Evolutionary conservation across 2,329 filamentous ascomycete species (phyloP).

Genomic region (Pseudocercospora fuligena): DNA sequence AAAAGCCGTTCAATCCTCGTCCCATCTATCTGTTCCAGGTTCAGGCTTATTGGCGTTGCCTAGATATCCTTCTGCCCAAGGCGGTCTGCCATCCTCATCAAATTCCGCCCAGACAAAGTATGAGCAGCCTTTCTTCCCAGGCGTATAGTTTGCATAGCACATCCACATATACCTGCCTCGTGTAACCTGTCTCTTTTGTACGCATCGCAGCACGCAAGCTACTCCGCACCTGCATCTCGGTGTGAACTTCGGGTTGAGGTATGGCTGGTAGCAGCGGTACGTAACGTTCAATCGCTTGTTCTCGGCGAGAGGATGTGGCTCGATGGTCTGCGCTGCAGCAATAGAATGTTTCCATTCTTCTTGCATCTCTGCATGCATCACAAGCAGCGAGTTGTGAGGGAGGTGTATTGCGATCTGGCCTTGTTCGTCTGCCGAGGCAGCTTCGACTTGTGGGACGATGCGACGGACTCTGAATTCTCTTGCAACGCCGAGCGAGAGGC

Average conservation of each 20-base stretch:
- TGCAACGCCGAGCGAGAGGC: constrained; percentile 87
- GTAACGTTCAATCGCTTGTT: constrained; percentile 90
- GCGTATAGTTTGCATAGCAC: constrained; percentile 78
- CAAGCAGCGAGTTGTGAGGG: constrained; percentile 87
- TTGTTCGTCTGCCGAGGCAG: constrained; percentile 62
- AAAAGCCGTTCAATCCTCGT: background rate
- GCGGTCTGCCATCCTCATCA: constrained; percentile 81
- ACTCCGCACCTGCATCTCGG: constrained; percentile 78
- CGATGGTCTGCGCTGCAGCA: constrained; percentile 72
- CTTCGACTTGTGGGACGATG: constrained; percentile 62
- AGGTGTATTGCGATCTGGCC: constrained; percentile 93
- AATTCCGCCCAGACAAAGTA: constrained; percentile 89
- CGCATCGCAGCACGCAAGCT: constrained; percentile 72
- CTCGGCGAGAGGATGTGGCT: constrained; percentile 81
- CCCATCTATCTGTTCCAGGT: background rate
- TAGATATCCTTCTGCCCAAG: constrained; percentile 55
- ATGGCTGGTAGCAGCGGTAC: constrained; percentile 82
- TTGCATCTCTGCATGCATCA: constrained; percentile 99
- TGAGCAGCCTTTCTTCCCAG: constrained; percentile 67
- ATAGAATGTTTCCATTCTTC: constrained; percentile 96
- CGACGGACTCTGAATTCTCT: constrained; percentile 87
- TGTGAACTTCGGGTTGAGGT: constrained; percentile 76
- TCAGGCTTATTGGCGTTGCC: constrained; percentile 39
- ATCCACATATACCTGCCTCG: constrained; percentile 90
- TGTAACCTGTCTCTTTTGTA: constrained; percentile 77